Percentiles rank a stretch among this genome's conserved stretches.
Conservation (phyloP, 805 yeast species). For the Pichia deserticola region DNA sequence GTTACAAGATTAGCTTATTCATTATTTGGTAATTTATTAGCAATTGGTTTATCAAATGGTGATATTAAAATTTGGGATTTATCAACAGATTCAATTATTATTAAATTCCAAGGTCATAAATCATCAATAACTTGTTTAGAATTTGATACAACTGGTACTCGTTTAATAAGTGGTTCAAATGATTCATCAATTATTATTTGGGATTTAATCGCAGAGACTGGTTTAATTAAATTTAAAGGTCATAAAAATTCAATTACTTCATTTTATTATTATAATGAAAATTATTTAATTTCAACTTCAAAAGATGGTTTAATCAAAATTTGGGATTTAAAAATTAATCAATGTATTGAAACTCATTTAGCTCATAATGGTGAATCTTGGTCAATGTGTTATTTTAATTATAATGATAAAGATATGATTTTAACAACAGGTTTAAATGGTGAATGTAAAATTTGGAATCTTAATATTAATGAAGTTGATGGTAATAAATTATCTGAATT, state of each 20-base stretch:
- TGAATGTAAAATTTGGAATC: conserved; percentile 75
- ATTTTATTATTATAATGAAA: conserved; percentile 42
- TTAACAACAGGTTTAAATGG: conserved; percentile 76
- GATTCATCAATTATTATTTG: conserved; percentile 83
- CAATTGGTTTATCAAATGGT: conserved; percentile 90
- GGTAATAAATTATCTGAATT: conserved; percentile 33
- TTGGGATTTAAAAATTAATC: conserved; percentile 88
- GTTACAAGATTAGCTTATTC: conserved; percentile 57
- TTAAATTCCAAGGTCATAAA: conserved; percentile 87
- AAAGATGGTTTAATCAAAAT: conserved; percentile 88
- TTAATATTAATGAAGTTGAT: conserved; percentile 50
- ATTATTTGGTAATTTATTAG: conserved; percentile 57
- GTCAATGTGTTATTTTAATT: conserved; percentile 48
- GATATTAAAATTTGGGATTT: conserved; percentile 87
- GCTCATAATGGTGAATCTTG: conserved; percentile 94
- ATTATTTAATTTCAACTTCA: conserved; percentile 67
- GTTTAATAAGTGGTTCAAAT: conserved; percentile 76
- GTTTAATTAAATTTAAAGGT: conserved; percentile 77
- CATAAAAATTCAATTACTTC: conserved; percentile 89
- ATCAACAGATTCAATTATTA: conserved; percentile 66
- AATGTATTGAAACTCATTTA: conserved; percentile 89
- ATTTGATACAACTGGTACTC: conserved; percentile 79
- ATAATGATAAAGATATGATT: conserved; percentile 33
- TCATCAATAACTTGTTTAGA: conserved; percentile 61
- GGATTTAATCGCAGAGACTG: conserved; percentile 93